These are phyloP conservation scores for Neopestalotiopsis sp. DNA, from an alignment of 2,329 filamentous ascomycete species.

Conservation along the genomic window DNA sequence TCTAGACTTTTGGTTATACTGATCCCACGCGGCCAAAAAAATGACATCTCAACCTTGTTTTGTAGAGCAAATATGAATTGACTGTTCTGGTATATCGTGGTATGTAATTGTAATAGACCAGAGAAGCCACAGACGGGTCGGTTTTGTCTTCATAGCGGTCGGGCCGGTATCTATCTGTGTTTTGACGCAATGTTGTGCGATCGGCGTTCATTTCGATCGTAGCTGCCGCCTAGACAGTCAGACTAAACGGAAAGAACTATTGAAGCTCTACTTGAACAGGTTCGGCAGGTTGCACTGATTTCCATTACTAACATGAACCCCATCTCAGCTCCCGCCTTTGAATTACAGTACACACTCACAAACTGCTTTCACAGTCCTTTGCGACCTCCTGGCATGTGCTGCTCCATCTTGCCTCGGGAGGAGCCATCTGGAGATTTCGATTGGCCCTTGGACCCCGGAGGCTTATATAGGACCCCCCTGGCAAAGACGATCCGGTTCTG, in stretches of 20 bases:
- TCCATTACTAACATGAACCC: constrained; percentile 4
- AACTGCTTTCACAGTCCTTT: neutral
- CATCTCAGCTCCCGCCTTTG: neutral
- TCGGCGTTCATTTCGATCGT: neutral
- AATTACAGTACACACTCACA: neutral
- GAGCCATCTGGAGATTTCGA: neutral
- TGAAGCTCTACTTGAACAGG: neutral
- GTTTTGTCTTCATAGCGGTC: no score
- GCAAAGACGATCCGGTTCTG: neutral
- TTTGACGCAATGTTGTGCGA: neutral
- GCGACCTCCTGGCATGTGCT: constrained; percentile 13
- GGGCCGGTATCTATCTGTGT: no score
- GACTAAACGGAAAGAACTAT: neutral
- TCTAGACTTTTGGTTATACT: no score
- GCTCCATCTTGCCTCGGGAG: constrained; percentile 13
- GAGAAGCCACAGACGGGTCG: no score
- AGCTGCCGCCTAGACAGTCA: neutral
- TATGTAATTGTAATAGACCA: no score
- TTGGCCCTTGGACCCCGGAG: constrained; percentile 8
- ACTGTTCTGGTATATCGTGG: no score
- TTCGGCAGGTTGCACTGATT: constrained; percentile 10
- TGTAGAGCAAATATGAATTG: no score
- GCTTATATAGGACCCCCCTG: neutral
- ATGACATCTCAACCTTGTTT: no score
- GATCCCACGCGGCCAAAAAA: no score